Evolutionary conservation across 108 stramenopile genomes (phyloP).

Genomic region (Skeletonema costatum): DNA sequence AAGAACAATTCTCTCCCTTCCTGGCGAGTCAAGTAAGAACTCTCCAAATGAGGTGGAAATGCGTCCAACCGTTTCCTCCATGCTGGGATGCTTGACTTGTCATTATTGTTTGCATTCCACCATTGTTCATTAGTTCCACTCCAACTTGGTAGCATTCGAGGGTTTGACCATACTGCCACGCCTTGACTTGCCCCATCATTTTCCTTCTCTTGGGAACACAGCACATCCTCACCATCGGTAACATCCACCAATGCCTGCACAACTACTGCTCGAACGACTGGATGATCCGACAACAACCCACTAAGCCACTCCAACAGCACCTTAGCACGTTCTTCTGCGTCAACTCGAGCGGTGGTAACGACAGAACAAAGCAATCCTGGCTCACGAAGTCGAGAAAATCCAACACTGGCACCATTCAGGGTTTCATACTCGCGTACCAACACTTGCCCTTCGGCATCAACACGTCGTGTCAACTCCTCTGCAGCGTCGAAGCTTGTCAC

Average conservation of each 20-base stretch:
- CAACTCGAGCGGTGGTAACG: slow-evolving; percentile 66
- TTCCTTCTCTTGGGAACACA: slow-evolving; percentile 34
- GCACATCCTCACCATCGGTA: slow-evolving; percentile 52
- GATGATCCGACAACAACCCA: slow-evolving; percentile 78
- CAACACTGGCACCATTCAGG: slow-evolving; percentile 65
- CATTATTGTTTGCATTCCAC: slow-evolving; percentile 28
- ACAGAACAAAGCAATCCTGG: slow-evolving; percentile 85
- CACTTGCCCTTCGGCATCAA: slow-evolving; percentile 87
- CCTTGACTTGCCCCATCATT: slow-evolving; percentile 27
- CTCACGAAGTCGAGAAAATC: slow-evolving; percentile 67
- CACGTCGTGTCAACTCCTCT: slow-evolving; percentile 73
- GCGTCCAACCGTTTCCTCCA: slow-evolving; percentile 64
- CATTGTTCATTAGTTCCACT: slow-evolving; percentile 42
- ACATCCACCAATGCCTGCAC: slow-evolving; percentile 87
- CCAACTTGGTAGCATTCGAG: slow-evolving; percentile 82
- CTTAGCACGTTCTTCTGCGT: slow-evolving; percentile 74
- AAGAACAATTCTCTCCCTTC: slow-evolving; percentile 70
- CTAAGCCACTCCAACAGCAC: slow-evolving; percentile 75
- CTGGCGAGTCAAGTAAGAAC: slow-evolving; percentile 78
- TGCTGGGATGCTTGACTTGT: slow-evolving; percentile 28
- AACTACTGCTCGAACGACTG: slow-evolving; percentile 75
- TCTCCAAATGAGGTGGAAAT: slow-evolving; percentile 80
- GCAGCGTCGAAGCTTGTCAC: slow-evolving; percentile 56
- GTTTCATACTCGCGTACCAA: slow-evolving; percentile 62
- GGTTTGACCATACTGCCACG: slow-evolving; percentile 72